Evolutionary conservation across 495 filamentous ascomycete species (phyloP), one percentile per base, ranked within the genome.

Genomic region (Penicillium coprophilum): DNA sequence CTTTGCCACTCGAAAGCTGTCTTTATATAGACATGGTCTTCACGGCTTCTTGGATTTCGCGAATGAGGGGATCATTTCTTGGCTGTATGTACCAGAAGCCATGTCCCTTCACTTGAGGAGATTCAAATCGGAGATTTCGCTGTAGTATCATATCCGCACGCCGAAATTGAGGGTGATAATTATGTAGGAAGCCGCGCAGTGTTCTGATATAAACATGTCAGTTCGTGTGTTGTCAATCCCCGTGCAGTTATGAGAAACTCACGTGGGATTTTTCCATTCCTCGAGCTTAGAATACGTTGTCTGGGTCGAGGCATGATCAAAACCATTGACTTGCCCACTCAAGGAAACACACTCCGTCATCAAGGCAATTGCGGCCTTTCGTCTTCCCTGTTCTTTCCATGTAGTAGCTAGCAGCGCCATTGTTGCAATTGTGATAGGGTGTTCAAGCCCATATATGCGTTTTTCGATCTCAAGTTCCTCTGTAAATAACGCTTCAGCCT

Each of bases 381-480:
- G 15, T 12, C 13, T 46, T 1, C 46, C 38, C 5, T 38, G 46
- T 0, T 4, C 19, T 10, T 21, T 20, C 54, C 12, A 34, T 20
- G 19, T 23, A 0, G 1, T 12, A 11, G 46, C 54, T n/a, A 56
- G 36, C 7, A 0, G 17, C 0, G 1, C 0, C 54, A 56, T 50
- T 3, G 17, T 43, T 1, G 0, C 13, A 1, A 59, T 11, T 0
- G 46, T 45, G 1, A 9, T 2, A 1, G 56, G 56, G 24, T 57
- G 46, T 10, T 55, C 50, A n/a, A 27, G 43, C 7, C 59, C 63
- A 53, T 27, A 38, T 1, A 46, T 7, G 9, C 46, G 44, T 41
- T 46, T 38, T 0, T 12, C 3, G 17, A 19, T 50, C 20, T 48
- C 46, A 0, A 59, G 2, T 1, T 21, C 31, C 13, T 57, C 53